Percentiles rank a stretch among this genome's conserved stretches.
phyloP scores from a whole-genome alignment of 352 stramenopile species.

The Globisporangium takayamanum region DNA sequence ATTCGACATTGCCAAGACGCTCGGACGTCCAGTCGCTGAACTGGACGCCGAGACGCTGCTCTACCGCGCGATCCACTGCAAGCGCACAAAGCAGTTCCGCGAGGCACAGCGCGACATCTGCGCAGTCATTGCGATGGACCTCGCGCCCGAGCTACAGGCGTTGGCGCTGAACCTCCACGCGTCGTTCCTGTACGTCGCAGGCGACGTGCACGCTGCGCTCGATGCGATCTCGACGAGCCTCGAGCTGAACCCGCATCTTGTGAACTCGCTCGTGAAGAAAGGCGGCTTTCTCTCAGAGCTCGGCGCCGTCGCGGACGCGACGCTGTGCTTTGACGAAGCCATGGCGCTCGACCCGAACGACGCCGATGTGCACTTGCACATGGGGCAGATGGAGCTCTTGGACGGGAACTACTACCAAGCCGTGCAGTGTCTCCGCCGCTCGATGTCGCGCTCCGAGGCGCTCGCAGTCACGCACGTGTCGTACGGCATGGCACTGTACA shows the following conservation, averaged over 20 bases:
- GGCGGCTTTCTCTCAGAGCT: slow-evolving; percentile 74
- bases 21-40: slow-evolving; percentile 23
- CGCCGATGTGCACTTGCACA: slow-evolving; percentile 72
- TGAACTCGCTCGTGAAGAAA: slow-evolving; percentile 79
- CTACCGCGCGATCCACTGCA: slow-evolving; percentile 59
- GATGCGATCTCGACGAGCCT: slow-evolving; percentile 59
- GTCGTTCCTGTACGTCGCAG: slow-evolving; percentile 74
- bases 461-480: slow-evolving; percentile 71
- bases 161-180: slow-evolving; percentile 72
- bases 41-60: slow-evolving; percentile 50
- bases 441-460: slow-evolving; percentile 70
- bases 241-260: slow-evolving; percentile 35
- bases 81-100: slow-evolving; percentile 49
- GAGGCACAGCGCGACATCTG: slow-evolving; percentile 43
- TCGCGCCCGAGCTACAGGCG: slow-evolving; percentile 33
- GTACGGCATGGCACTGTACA: slow-evolving; percentile 86
- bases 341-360: slow-evolving; percentile 68
- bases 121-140: slow-evolving; percentile 27
- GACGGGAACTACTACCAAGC: slow-evolving; percentile 69
- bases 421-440: slow-evolving; percentile 59
- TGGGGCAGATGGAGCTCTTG: slow-evolving; percentile 77
- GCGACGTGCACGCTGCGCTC: slow-evolving; percentile 67
- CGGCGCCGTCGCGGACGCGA: slow-evolving; percentile 56
- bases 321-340: slow-evolving; percentile 54
- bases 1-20: slow-evolving; percentile 58